Conservation (phyloP, 2,329 filamentous ascomycete genomes). For the Fusarium piperis region DNA sequence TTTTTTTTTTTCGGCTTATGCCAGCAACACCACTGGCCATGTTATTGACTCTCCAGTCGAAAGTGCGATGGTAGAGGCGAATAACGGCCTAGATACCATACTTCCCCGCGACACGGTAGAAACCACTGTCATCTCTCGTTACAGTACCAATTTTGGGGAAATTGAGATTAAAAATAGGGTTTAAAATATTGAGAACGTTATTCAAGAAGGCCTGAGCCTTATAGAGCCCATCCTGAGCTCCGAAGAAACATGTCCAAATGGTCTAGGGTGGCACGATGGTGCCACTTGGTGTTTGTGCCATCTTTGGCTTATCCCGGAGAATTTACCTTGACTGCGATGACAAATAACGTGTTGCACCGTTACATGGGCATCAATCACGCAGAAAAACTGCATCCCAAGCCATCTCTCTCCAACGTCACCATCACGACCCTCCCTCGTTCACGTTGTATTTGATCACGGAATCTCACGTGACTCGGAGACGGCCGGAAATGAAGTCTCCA, state of each 20-base stretch:
- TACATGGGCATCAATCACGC: neutral
- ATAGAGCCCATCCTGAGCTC: no score
- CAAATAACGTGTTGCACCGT: neutral
- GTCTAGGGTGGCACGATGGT: neutral
- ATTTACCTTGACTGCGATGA: neutral
- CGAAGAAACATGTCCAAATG: neutral
- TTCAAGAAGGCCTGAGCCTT: neutral
- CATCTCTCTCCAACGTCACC: neutral
- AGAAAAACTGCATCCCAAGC: neutral
- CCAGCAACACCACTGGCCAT: no score
- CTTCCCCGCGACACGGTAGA: no score
- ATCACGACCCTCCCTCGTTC: neutral
- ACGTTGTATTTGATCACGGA: neutral
- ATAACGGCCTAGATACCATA: no score
- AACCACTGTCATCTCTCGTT: no score
- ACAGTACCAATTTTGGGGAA: no score
- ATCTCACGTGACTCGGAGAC: neutral
- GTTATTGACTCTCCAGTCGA: no score
- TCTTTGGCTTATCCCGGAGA: neutral
- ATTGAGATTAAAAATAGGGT: no score
- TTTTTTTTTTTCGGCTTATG: no score
- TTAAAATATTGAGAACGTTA: neutral
- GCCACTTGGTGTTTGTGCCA: neutral
- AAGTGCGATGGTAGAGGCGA: no score
- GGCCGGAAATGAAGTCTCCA: neutral